phyloP scores from a whole-genome alignment of 2,329 filamentous ascomycete species.

The Cladorrhinum sp. region DNA sequence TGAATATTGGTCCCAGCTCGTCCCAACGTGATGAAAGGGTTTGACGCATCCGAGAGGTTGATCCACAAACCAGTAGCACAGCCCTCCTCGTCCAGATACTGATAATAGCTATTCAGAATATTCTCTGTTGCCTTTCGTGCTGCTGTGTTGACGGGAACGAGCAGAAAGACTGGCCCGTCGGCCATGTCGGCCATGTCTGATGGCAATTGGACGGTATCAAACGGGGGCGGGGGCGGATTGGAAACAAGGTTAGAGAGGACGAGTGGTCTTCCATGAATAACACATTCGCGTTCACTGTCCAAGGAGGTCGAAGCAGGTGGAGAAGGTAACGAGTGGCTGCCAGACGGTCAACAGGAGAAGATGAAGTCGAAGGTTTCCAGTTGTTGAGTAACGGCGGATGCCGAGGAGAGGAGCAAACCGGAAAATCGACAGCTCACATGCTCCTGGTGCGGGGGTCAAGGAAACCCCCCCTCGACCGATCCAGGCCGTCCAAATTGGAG shows the following conservation, averaged over 20 bases:
- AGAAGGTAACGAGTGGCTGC: too few species aligned
- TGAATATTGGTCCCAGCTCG: slow-evolving; percentile 22
- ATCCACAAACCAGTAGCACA: slow-evolving; percentile 19
- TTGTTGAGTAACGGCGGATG: neutral
- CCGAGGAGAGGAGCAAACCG: slow-evolving; percentile 1
- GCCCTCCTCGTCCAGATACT: neutral
- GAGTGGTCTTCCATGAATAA: neutral
- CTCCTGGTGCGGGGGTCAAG: slow-evolving; percentile 8
- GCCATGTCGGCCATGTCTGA: slow-evolving; percentile 17
- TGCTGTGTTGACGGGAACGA: slow-evolving; percentile 18
- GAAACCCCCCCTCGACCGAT: neutral
- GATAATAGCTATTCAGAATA: slow-evolving; percentile 9
- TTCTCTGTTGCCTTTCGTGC: slow-evolving; percentile 14
- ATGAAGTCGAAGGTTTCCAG: neutral
- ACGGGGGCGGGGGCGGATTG: slow-evolving; percentile 12
- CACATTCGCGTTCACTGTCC: neutral
- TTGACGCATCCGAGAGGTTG: slow-evolving; percentile 18
- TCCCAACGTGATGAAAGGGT: slow-evolving; percentile 21
- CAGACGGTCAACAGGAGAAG: too few species aligned
- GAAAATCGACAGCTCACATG: slow-evolving; percentile 11
- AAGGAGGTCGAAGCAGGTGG: too few species aligned
- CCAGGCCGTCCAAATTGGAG: neutral
- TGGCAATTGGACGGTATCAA: slow-evolving; percentile 12
- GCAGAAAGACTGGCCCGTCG: slow-evolving; percentile 13
- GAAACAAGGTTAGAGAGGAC: neutral